Evolutionary conservation across 352 stramenopile species (phyloP), one percentile per base, ranked within the genome.

Genomic region (Globisporangium megalacanthum): DNA sequence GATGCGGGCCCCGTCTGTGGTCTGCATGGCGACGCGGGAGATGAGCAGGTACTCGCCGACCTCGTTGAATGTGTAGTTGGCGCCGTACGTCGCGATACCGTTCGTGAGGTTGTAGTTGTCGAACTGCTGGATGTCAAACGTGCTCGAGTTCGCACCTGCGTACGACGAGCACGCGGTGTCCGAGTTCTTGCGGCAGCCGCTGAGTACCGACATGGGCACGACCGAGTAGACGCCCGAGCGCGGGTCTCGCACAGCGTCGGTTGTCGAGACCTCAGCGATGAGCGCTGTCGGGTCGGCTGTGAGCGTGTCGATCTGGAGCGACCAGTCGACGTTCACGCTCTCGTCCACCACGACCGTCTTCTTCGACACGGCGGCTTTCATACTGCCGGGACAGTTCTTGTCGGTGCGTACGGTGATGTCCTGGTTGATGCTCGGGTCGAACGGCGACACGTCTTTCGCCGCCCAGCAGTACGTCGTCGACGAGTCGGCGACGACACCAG

Each of bases 401-500:
- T 70, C 77, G n/a, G 77, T 86, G 49, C 78, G 82, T 42, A 92
- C 69, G 0, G 75, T 83, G 10, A 87, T 68, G 54, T 73, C 65
- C 14, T 81, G 68, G 4, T 69, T 67, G 37, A 89, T 66, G 20
- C 68, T 72, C 29, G 70, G 61, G 22, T 90, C 79, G 44, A 88
- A 90, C n/a, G 77, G 67, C 6, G 78, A 86, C 25, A 71, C 60
- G 60, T 83, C 73, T 33, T 70, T 54, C 1, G 73, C 58, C 9
- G 71, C 74, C 82, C 82, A 92, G 71, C 82, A 92, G 62, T 89
- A 92, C 17, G 79, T 92, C 2, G 82, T 89, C 35, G 72, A 73
- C 22, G 75, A 81, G 56, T 89, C 81, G n/a, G 68, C 70, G 31
- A 58, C 64, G 55, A 91, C 79, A 49, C 58, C 70, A 2, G 55